Conservation (phyloP, 345 rosid genomes). For the Bretschneidera sinensis region DNA sequence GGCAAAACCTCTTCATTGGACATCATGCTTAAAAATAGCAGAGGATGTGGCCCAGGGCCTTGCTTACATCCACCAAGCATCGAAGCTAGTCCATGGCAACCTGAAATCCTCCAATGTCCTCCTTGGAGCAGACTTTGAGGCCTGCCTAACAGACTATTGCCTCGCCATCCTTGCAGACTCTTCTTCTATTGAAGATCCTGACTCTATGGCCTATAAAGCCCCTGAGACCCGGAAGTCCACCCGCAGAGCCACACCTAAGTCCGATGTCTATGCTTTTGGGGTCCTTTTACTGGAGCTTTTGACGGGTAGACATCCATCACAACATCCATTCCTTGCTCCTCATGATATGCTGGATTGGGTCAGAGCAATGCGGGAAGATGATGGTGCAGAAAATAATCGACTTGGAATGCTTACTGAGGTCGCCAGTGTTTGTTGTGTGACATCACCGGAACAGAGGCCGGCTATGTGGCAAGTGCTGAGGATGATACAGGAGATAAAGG, state of each 20-base stretch:
- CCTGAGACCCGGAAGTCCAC: conserved; percentile 75
- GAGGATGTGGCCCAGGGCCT: conserved; percentile 93
- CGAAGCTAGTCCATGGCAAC: conserved; percentile 81
- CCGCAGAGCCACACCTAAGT: conserved; percentile 57
- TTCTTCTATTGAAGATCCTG: conserved; percentile 56
- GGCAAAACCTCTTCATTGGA: conserved; percentile 94
- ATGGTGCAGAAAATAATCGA: conserved; percentile 44
- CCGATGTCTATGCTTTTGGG: conserved; percentile 85
- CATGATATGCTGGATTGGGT: conserved; percentile 84
- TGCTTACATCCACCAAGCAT: conserved; percentile 80
- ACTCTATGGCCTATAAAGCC: conserved; percentile 59
- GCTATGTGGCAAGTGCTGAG: conserved; percentile 86
- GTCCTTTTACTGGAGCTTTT: conserved; percentile 76
- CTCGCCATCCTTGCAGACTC: conserved; percentile 62
- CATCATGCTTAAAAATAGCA: conserved; percentile 95
- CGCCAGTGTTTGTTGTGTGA: conserved; percentile 75
- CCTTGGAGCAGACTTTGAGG: conserved; percentile 90
- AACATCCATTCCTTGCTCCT: conserved; percentile 76
- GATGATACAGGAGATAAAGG: conserved; percentile 85
- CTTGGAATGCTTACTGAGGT: conserved; percentile 83
- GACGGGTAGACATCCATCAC: conserved; percentile 73
- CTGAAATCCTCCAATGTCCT: conserved; percentile 81
- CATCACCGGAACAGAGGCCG: conserved; percentile 88
- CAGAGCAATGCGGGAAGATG: conserved; percentile 58
- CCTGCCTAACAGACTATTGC: conserved; percentile 82